Evolutionary conservation across 208 protist genomes (phyloP).

Genomic region (Crithidia acanthocephali): DNA sequence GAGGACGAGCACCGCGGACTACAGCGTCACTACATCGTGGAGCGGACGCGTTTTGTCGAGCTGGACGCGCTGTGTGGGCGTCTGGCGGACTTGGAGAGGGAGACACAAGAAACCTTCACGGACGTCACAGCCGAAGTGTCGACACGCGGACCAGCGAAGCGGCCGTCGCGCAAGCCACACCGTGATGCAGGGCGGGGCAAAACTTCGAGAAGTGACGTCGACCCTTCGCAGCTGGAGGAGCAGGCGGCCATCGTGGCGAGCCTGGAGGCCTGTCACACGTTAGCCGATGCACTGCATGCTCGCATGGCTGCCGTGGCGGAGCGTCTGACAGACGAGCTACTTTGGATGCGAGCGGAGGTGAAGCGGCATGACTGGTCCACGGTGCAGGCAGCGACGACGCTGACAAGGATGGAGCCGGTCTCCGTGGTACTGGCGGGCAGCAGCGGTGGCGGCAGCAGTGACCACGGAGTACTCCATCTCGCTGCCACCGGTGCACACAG

Average conservation of each 20-base stretch:
- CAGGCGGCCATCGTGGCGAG: background rate
- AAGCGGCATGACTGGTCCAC: conserved; percentile 24
- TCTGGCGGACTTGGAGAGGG: conserved; percentile 20
- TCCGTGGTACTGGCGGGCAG: background rate
- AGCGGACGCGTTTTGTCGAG: conserved; percentile 12
- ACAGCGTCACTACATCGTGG: conserved; percentile 35
- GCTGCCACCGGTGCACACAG: too few relatives aligned
- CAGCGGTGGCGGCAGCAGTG: background rate
- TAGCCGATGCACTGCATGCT: conserved; percentile 14
- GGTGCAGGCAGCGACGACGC: conserved; percentile 18
- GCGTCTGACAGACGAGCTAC: conserved; percentile 30
- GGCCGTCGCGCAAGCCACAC: background rate
- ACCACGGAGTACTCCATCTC: too few relatives aligned
- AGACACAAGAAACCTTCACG: background rate
- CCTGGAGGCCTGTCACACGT: conserved; percentile 13
- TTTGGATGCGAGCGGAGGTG: conserved; percentile 26
- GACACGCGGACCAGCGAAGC: too few relatives aligned
- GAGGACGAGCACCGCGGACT: conserved; percentile 28
- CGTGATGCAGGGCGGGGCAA: background rate
- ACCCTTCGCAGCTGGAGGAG: background rate
- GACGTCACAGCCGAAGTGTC: too few relatives aligned
- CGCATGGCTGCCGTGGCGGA: conserved; percentile 11
- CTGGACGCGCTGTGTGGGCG: conserved; percentile 12
- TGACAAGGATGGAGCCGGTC: conserved; percentile 30
- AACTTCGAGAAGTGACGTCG: background rate